These are phyloP conservation scores for Nosema muscidifuracis DNA, from an alignment of 371 early-diverging fungal genomes.

Conservation along the genomic window DNA sequence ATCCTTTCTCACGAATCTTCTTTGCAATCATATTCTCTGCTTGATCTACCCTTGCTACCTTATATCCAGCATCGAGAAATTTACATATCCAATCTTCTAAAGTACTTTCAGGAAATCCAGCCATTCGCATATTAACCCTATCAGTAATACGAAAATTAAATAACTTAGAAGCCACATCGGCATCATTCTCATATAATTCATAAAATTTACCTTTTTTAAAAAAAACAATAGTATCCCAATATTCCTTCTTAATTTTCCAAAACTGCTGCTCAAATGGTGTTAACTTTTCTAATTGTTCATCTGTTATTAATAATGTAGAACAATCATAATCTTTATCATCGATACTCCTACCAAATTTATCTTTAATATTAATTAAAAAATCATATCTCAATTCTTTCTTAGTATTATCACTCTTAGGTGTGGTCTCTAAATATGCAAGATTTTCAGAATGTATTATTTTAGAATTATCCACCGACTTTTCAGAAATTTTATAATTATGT, in stretches of 20 bases:
- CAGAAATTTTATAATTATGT: too few species aligned
- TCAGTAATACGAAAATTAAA: conserved; percentile 92
- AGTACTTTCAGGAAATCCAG: conserved; percentile 86
- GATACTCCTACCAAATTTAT: conserved; percentile 66
- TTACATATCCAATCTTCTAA: conserved; percentile 90
- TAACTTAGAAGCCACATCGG: conserved; percentile 84
- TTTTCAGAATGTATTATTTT: too few species aligned
- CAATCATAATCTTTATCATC: conserved; percentile 81
- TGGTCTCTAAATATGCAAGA: too few species aligned
- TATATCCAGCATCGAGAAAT: conserved; percentile 88
- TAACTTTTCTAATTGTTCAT: conserved; percentile 70
- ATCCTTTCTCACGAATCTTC: conserved; percentile 73
- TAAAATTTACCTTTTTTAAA: conserved; percentile 98
- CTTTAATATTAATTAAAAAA: conserved; percentile 70
- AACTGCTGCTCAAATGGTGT: conserved; percentile 96
- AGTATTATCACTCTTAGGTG: conserved; percentile 40
- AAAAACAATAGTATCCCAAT: conserved; percentile 90
- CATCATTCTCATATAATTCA: conserved; percentile 96
- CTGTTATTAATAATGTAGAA: conserved; percentile 79
- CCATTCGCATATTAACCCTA: conserved; percentile 97
- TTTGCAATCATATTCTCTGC: conserved; percentile 88
- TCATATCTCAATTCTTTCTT: conserved; percentile 70
- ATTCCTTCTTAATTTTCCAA: conserved; percentile 90
- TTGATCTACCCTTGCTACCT: conserved; percentile 94
- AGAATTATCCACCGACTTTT: too few species aligned